Conservation (phyloP, 768 basidiomycete genomes). For the Phlegmacium glaucopus region DNA sequence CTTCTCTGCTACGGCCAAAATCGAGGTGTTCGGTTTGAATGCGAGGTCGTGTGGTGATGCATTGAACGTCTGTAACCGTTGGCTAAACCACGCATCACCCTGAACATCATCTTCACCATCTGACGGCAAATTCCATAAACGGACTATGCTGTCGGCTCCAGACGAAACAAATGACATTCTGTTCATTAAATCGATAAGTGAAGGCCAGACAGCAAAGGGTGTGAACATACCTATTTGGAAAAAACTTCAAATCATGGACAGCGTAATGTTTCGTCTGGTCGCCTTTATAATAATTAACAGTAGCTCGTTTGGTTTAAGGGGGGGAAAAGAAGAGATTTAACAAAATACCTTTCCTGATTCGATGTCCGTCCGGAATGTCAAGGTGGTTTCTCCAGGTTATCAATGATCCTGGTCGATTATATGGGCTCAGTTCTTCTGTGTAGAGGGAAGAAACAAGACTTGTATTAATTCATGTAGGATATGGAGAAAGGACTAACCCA, state of each 20-base stretch:
- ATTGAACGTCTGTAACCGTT: slow-evolving; percentile 10
- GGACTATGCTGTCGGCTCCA: slow-evolving; percentile 42
- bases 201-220: slow-evolving; percentile 7
- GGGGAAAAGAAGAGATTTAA: slow-evolving; percentile 3
- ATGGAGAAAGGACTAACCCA: slow-evolving; percentile 10
- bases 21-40: slow-evolving; percentile 38
- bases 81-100: slow-evolving; percentile 5
- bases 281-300: slow-evolving; percentile 4
- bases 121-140: slow-evolving; percentile 36
- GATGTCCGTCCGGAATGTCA: slow-evolving; percentile 12
- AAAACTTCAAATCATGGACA: slow-evolving; percentile 53
- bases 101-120: slow-evolving; percentile 1
- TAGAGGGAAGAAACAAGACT: not conserved
- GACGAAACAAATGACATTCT: slow-evolving; percentile 42
- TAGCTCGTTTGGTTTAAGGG: no score
- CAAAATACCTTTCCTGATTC: not conserved
- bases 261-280: slow-evolving; percentile 43
- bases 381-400: slow-evolving; percentile 33
- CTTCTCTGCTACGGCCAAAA: slow-evolving; percentile 43
- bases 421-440: slow-evolving; percentile 34
- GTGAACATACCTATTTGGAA: slow-evolving; percentile 40
- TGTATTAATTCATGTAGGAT: slow-evolving; percentile 1
- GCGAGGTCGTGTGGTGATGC: slow-evolving; percentile 39
- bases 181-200: slow-evolving; percentile 15
- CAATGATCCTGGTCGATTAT: slow-evolving; percentile 47